Base-by-base conservation (phyloP, 2,329 filamentous ascomycete species). In the Venturia effusa region DNA sequence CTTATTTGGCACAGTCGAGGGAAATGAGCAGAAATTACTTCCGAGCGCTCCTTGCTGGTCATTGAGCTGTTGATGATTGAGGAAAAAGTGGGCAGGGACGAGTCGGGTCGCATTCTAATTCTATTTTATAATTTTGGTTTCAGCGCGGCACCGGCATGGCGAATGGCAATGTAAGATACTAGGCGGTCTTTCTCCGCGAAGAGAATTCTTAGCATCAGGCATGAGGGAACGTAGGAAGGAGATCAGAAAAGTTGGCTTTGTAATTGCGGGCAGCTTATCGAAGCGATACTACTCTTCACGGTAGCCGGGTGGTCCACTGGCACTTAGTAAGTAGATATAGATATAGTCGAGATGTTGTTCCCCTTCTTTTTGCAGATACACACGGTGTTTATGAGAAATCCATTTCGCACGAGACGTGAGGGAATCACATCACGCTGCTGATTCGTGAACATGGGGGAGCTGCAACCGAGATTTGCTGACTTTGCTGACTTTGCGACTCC, bases 21-120 rank as follows among this genome's bases (percentile, higher is more conserved):
- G 84, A 89, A 66, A 78, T 91, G 68, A 87, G 88, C 68, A 79
- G 87, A 69, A 81, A 82, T 63, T 89, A 89, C 70, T 91, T 89
- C 73, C 80, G 80, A 65, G 81, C 82, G 64, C 79, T 88, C 48
- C 85, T 88, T 83, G 82, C 77, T n/a, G 30, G 51, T 57, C 51
- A 57, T 57, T 57, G 30, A 57, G 51, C 30, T 15, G 22, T 34
- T 57, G 51, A 51, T 24, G 10, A 11, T 39, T 15, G 37, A 39
- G 37, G 8, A 51, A 13, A 13, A 15, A 24, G 22, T n/a, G 40
- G 40, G 37, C 4, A 27, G n/a, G 27, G 30, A 57, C 7, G 51
- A 15, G 30, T 32, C 3, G 27, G 51, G 30, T 57, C 10, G 51
- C 51, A 57, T 34, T 34, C 15, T 57, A 34, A 57, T 55, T 32